Conservation (phyloP, 2,329 filamentous ascomycete species). For the Colletotrichum tabaci region DNA sequence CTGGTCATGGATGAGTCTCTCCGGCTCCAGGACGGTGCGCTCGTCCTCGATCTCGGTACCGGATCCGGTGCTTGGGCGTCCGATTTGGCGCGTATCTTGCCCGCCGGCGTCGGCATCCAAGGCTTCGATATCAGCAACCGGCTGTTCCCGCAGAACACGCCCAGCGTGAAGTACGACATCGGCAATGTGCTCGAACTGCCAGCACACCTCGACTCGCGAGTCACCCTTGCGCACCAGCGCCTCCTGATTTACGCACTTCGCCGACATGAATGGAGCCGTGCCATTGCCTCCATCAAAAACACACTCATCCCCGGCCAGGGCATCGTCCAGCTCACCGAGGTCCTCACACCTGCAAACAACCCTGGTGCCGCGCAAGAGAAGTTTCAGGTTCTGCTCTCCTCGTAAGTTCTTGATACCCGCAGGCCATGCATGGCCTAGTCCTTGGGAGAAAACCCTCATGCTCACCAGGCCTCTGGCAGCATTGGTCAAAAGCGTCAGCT, state of each 20-base stretch:
- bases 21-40: neutral
- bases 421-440: neutral
- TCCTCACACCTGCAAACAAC: neutral
- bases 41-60: slow-evolving; percentile 7
- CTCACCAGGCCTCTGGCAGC: neutral
- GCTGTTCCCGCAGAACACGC: neutral
- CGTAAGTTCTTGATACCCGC: neutral
- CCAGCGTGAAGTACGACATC: neutral
- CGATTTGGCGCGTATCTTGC: neutral
- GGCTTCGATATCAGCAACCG: slow-evolving; percentile 7
- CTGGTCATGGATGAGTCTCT: neutral
- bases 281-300: neutral
- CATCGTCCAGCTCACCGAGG: slow-evolving; percentile 8
- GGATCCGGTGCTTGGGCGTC: slow-evolving; percentile 5
- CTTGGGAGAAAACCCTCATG: neutral
- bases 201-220: neutral
- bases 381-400: slow-evolving; percentile 4
- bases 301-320: slow-evolving; percentile 9
- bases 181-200: slow-evolving; percentile 3
- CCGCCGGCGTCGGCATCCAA: neutral
- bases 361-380: slow-evolving; percentile 3
- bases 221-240: slow-evolving; percentile 2
- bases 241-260: slow-evolving; percentile 6
- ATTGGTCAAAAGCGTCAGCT: slow-evolving; percentile 10
- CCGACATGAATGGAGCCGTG: slow-evolving; percentile 8